Base-by-base conservation (phyloP, 2,329 filamentous ascomycete genomes). In the Gaeumannomyces sp. region DNA sequence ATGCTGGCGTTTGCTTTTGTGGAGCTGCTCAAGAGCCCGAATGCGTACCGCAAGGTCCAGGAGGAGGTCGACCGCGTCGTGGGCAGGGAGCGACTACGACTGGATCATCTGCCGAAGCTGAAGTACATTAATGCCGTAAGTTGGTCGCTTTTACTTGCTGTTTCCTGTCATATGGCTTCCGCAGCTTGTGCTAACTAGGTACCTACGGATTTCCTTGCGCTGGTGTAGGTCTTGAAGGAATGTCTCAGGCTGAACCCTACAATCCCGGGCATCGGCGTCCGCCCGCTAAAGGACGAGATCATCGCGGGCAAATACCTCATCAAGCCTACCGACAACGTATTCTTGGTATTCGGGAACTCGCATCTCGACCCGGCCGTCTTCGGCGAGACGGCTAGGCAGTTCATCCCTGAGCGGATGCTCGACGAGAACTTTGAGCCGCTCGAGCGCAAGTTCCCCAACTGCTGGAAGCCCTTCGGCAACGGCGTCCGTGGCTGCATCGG, bases 41-140 rank as follows among this genome's bases (percentile, higher is more conserved):
- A 81, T 1, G 78, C 80, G 1, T 85, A 88, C 66, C 76, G 76
- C 56, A 86, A 85, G 67, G 87, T 87, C 0, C 88, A 88, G 68
- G 73, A 86, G 66, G 89, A 93, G 71, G 86, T 92, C 7, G 89
- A 92, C 70, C 69, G 76, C 0, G 86, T 92, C 1, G 74, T 90
- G 60, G 88, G 88, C 1, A 80, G 78, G 31, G 81, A 81, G 0
- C 78, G 81, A 25, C 80, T 91, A 61, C 80, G 76, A 4, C 77
- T 85, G 6, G 84, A 89, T 1, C 87, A 91, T 69, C 75, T 92
- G 62, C 77, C 79, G 25, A 85, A 87, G 70, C 78, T 93, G 3
- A 81, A 83, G 0, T 93, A 92, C 69, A 81, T 91, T 63, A 80
- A 83, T 29, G 89, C 86, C 7, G 78, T 81, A 72, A 65, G 75